A percentile compares a stretch with the other conserved stretches of the same genome.
These are phyloP conservation scores for Scleroderma citrinum DNA, from an alignment of 768 basidiomycete species.

Conservation along the genomic window DNA sequence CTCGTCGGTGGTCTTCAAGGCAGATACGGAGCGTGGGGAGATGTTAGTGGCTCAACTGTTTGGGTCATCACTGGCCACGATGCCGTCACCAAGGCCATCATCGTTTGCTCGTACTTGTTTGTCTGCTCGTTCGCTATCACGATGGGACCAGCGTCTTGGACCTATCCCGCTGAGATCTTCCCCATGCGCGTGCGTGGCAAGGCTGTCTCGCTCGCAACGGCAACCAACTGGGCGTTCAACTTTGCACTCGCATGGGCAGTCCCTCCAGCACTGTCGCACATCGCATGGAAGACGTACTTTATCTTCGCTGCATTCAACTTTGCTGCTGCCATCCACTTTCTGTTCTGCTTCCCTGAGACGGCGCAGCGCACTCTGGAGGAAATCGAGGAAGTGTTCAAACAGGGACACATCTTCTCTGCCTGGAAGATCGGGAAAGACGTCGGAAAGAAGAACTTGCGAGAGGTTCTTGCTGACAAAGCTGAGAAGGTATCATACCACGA, in stretches of 20 bases:
- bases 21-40: constrained; percentile 58
- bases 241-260: constrained; percentile 72
- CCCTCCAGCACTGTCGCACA: constrained; percentile 59
- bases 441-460: constrained; percentile 54
- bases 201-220: constrained; percentile 40
- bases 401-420: constrained; percentile 63
- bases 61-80: constrained; percentile 58
- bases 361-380: constrained; percentile 70
- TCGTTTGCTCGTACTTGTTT: constrained; percentile 72
- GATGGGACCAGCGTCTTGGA: constrained; percentile 74
- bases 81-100: constrained; percentile 59
- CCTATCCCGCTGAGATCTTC: constrained; percentile 68
- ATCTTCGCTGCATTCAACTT: constrained; percentile 77
- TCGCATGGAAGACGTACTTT: constrained; percentile 74
- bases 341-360: constrained; percentile 81
- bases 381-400: constrained; percentile 69
- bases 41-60: constrained; percentile 36
- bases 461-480: constrained; percentile 32
- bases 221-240: constrained; percentile 62
- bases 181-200: constrained; percentile 65
- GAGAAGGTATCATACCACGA: neutral
- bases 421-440: constrained; percentile 62
- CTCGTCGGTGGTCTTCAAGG: constrained; percentile 75
- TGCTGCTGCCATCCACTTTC: constrained; percentile 60
- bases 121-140: constrained; percentile 71